Conservation (phyloP, 495 filamentous ascomycete species). For the Talaromyces liani region DNA sequence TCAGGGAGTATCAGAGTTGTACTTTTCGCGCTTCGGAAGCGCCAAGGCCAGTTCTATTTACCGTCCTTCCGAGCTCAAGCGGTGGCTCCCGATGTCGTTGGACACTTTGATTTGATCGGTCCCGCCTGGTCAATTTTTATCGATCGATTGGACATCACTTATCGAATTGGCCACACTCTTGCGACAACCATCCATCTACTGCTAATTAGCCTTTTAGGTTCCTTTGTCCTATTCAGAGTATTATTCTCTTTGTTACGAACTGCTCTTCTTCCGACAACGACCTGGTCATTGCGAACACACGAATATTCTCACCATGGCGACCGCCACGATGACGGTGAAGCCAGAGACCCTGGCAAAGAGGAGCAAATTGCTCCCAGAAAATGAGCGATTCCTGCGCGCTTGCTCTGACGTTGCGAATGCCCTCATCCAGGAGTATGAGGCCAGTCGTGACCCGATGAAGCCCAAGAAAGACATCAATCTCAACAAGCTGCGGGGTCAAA, state of each 20-base stretch:
- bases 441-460: slow-evolving; percentile 59
- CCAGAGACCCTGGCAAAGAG: slow-evolving; percentile 42
- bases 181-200: background rate
- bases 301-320: slow-evolving; percentile 45
- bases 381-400: slow-evolving; percentile 84
- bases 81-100: slow-evolving; percentile 4
- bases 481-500: slow-evolving; percentile 77
- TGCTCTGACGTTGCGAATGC: slow-evolving; percentile 92
- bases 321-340: slow-evolving; percentile 52
- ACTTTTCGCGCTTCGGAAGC: slow-evolving; percentile 7
- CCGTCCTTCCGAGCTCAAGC: slow-evolving; percentile 5
- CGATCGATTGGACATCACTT: background rate
- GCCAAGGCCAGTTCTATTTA: background rate
- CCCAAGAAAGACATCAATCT: slow-evolving; percentile 85
- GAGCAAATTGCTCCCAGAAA: slow-evolving; percentile 74
- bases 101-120: background rate
- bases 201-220: background rate
- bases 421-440: slow-evolving; percentile 88
- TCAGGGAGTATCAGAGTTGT: background rate
- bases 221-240: background rate
- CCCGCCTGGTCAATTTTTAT: slow-evolving; percentile 5
- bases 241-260: background rate
- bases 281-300: background rate
- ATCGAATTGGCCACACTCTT: background rate
- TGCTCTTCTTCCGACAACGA: background rate